Conservation (phyloP, 2,329 filamentous ascomycete genomes). For the Aspergillus texensis region DNA sequence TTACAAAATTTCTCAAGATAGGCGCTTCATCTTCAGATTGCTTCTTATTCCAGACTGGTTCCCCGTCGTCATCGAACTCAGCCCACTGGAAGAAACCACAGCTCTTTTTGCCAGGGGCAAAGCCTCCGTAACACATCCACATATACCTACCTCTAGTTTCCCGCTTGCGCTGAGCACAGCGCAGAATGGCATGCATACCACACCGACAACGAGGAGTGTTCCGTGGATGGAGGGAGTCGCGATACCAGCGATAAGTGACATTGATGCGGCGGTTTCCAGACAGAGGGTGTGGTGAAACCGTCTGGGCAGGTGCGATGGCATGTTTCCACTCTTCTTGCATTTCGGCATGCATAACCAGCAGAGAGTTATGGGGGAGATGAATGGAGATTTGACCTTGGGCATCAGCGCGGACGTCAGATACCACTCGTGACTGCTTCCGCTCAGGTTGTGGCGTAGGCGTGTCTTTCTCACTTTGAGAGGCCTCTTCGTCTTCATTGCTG, state of each 20-base stretch:
- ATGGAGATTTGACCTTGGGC: conserved; percentile 85
- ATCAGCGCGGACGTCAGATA: conserved; percentile 51
- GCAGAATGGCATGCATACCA: conserved; percentile 66
- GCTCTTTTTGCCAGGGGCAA: conserved; percentile 49
- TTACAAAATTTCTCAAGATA: conserved; percentile 29
- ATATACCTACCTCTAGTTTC: conserved; percentile 81
- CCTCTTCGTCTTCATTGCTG: conserved; percentile 19
- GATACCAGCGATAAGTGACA: conserved; percentile 90
- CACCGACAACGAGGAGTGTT: conserved; percentile 80
- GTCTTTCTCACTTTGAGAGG: conserved; percentile 27
- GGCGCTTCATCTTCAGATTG: conserved; percentile 22
- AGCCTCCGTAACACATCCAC: conserved; percentile 85
- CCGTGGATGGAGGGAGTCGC: conserved; percentile 72
- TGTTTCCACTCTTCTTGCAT: conserved; percentile 99
- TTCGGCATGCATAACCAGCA: conserved; percentile 94
- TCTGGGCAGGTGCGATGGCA: conserved; percentile 71
- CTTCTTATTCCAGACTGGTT: conserved; percentile 63
- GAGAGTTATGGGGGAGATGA: conserved; percentile 89
- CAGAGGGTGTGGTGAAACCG: conserved; percentile 82
- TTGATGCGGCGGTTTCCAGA: conserved; percentile 83
- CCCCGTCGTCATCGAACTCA: conserved; percentile 81
- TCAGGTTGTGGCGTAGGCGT: conserved; percentile 13
- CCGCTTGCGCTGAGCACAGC: conserved; percentile 77
- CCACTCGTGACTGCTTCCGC: conserved; percentile 7
- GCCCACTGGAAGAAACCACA: conserved; percentile 86